These are phyloP conservation scores for Saccharomyces hybrid DNA, from an alignment of 1,139 yeast species.

Conservation along the genomic window DNA sequence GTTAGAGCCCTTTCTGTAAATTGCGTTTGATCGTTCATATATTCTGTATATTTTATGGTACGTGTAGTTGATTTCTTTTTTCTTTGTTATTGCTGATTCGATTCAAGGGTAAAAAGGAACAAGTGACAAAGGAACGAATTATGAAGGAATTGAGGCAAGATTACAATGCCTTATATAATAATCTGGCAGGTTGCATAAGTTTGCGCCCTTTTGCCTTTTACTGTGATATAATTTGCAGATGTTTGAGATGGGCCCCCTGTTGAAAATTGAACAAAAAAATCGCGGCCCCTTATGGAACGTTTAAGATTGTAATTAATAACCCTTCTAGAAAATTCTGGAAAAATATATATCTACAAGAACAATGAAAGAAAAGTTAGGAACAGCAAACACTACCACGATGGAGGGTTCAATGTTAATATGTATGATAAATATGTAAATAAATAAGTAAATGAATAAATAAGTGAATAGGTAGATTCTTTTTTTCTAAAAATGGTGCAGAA, in stretches of 20 bases:
- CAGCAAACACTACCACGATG: not conserved
- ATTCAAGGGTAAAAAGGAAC: not conserved
- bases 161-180: not conserved
- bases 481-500: not conserved
- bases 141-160: not conserved
- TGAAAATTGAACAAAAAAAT: not conserved
- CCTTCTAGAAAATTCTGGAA: not conserved
- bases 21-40: constrained; percentile 53
- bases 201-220: not conserved
- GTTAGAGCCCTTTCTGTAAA: constrained; percentile 90
- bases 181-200: not conserved
- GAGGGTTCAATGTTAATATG: not conserved
- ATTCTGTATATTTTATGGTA: not conserved
- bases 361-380: not conserved
- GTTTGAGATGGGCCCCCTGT: not conserved
- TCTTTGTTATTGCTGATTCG: not conserved
- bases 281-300: not conserved
- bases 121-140: not conserved
- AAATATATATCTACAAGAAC: not conserved
- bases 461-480: constrained; percentile 1
- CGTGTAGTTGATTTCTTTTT: not conserved
- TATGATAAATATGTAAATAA: no score
- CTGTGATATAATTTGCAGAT: not conserved
- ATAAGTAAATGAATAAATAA: constrained; percentile 5
- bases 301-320: not conserved